Base-by-base conservation (phyloP, 306 rosid species). In the Cercis canadensis region DNA sequence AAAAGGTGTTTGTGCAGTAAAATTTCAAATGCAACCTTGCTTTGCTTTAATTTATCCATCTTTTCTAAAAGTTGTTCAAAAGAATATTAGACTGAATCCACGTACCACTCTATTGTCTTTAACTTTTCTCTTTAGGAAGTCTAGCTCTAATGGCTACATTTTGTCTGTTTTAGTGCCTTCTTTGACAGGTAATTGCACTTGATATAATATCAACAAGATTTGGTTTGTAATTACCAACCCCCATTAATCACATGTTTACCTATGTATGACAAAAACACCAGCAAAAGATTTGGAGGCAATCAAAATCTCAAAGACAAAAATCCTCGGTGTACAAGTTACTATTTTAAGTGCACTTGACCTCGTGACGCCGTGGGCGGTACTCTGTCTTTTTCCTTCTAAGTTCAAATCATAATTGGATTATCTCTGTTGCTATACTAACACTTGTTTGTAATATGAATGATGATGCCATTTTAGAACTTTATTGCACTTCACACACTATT, bases 31-130 rank as follows among this genome's bases (percentile, higher is more conserved):
- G 10, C 43, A 37, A 8, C 49, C 49, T 12, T 12, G 49, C n/a
- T 11, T 43, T 43, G 15, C 43, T 37, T 37, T 37, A 37, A 37
- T 43, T 12, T 10, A 8, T 43, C 46, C 5, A 40, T 39, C 50
- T 67, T 72, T 67, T 46, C 9, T 60, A 58, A 79, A 63, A 76
- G 72, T 51, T 68, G 72, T 56, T 66, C 40, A 72, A 41, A 64
- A 45, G 55, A 39, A 6, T 59, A 36, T 24, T 11, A 70, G 11
- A 46, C 31, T 45, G 40, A 51, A 43, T 32, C 58, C 66, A 50
- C 41, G 1, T 52, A 44, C 24, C 17, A 65, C 9, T 11, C 31
- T 67, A 33, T 39, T 70, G 8, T 34, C 62, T 19, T 62, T 71
- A 14, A n/a, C 69, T 46, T 72, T 70, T 65, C 36, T 21, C 19